Evolutionary conservation across 176 grass and related monocot species (phyloP), one percentile per base, ranked within the genome.

Genomic region (Carex cristatella): DNA sequence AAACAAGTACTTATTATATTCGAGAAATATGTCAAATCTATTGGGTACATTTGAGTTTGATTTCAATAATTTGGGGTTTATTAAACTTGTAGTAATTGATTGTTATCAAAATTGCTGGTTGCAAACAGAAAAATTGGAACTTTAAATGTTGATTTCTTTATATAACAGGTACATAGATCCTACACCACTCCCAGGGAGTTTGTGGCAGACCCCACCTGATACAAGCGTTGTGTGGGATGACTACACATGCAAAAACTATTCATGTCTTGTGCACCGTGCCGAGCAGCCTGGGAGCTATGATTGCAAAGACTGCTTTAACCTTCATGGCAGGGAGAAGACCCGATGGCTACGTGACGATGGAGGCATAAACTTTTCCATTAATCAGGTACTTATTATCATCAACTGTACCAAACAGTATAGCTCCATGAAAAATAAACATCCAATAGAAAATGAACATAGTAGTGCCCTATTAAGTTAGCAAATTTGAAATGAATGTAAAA

Each of bases 271-370:
- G 15, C 55, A 85, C 77, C 42, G 87, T 6, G 76, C 10, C 0
- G 80, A 86, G 30, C 27, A 65, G 31, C 51, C 60, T 14, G 85
- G 83, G 40, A 71, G 35, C 79, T 84, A 91, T 61, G 89, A 91
- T 86, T 89, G 92, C 83, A 87, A 91, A 81, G 92, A 89, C 75
- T 91, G 92, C 79, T 91, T 89, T 77, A 83, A 91, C 82, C 79
- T 89, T 61, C 32, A 11, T 31, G 70, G 87, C 51, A 82, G 83
- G 65, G 87, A 94, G 89, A 73, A 61, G 38, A 9, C 8, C 38
- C 87, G 83, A 66, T 94, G 92, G 92, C 14, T 91, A n/a, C 60
- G 63, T 32, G 72, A 46, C 14, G 38, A 72, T 75, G 83, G 86
- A 18, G 59, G 81, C 79, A 67, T 91, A 55, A 19, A 79, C 23